Conservation (phyloP, 1,284 basidiomycete species). For the Trichosporon coremiiforme region DNA sequence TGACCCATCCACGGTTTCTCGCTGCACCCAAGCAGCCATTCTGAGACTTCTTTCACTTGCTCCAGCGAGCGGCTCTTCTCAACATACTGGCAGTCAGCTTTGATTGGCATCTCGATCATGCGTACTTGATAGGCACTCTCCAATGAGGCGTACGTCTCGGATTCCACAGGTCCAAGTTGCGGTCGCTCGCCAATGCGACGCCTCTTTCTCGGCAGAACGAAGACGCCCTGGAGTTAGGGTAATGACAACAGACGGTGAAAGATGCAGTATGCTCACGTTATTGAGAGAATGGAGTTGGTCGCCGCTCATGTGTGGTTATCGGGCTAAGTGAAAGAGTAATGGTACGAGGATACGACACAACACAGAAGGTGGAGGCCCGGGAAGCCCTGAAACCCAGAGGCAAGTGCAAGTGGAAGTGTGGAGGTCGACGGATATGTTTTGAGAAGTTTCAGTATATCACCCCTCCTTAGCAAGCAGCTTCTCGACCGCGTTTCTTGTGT, state of each 20-base stretch:
- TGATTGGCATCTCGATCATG: not conserved
- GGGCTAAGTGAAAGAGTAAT: no score
- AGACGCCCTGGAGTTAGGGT: slow-evolving; percentile 6
- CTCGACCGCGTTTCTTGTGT: no score
- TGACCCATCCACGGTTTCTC: no score
- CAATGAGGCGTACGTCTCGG: not conserved
- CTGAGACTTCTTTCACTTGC: not conserved
- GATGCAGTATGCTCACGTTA: not conserved
- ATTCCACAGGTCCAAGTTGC: not conserved
- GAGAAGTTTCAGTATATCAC: no score
- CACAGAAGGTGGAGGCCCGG: not conserved
- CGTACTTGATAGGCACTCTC: not conserved
- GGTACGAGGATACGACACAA: not conserved
- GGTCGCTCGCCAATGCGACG: not conserved
- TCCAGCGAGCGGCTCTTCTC: not conserved
- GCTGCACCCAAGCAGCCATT: not conserved
- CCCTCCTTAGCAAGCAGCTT: no score
- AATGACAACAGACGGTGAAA: no score
- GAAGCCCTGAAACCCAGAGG: not conserved
- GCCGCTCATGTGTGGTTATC: not conserved
- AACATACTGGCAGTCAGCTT: not conserved
- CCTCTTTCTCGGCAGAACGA: not conserved
- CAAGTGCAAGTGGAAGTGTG: not conserved
- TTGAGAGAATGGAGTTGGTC: slow-evolving; percentile 2
- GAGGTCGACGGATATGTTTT: not conserved